Evolutionary conservation across 2,329 filamentous ascomycete species (phyloP).

Genomic region (Exophiala alcalophila): DNA sequence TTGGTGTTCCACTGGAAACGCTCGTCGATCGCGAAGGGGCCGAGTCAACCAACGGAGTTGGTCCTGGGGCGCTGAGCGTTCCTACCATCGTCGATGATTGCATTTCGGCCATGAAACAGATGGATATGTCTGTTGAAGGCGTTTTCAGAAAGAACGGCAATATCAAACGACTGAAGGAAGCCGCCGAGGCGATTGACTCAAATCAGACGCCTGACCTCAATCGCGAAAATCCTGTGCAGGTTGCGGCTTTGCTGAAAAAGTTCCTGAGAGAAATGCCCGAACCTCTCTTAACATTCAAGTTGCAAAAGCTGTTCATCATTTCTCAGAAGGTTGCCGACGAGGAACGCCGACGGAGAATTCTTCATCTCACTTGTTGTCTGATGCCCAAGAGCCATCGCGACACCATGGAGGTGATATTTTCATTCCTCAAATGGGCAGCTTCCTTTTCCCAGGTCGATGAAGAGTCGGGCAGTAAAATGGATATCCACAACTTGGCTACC

Average conservation of each 20-base stretch:
- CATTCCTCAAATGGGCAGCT: conserved; percentile 94
- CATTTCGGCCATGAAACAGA: conserved; percentile 91
- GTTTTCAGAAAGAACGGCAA: conserved; percentile 99
- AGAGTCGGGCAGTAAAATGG: conserved; percentile 97
- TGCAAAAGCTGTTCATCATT: conserved; percentile 85
- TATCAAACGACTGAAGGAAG: conserved; percentile 85
- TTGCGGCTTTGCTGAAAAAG: conserved; percentile 90
- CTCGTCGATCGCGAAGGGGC: conserved; percentile 92
- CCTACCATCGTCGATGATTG: conserved; percentile 94
- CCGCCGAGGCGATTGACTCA: conserved; percentile 80
- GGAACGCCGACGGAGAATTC: conserved; percentile 75
- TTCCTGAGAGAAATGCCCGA: conserved; percentile 94
- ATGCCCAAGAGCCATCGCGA: conserved; percentile 90
- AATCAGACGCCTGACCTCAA: conserved; percentile 83
- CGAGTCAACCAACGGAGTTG: conserved; percentile 96
- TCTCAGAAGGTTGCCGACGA: conserved; percentile 83
- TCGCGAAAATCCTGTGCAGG: conserved; percentile 85
- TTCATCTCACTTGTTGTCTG: conserved; percentile 89
- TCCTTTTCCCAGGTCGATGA: conserved; percentile 98
- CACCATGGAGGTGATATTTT: conserved; percentile 90
- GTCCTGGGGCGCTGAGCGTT: conserved; percentile 83
- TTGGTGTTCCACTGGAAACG: conserved; percentile 82
- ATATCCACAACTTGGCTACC: conserved; percentile 93
- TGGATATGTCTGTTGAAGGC: conserved; percentile 98
- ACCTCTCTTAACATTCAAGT: conserved; percentile 89